Evolutionary conservation across 805 yeast species (phyloP).

Genomic region (Komagataella ulmi): DNA sequence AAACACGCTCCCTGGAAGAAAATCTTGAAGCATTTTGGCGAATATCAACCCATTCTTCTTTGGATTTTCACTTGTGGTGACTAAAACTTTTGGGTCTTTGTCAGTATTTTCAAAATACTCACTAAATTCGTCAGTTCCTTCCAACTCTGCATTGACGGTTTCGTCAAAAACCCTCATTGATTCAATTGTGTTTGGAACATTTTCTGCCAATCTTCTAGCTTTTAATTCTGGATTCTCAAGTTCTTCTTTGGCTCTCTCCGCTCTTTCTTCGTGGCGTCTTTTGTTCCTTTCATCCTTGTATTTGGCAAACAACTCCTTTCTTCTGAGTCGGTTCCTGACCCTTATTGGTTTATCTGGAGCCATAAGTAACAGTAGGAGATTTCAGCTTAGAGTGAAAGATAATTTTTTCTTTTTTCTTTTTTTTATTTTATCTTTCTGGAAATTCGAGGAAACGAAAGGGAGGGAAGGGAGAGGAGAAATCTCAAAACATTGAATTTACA

Average conservation of each 20-base stretch:
- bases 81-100: conserved; percentile 69
- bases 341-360: conserved; percentile 24
- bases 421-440: neutral
- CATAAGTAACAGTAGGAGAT: conserved; percentile 12
- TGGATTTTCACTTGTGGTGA: conserved; percentile 84
- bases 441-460: neutral
- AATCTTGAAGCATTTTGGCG: conserved; percentile 73
- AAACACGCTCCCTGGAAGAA: conserved; percentile 76
- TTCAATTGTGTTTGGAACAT: conserved; percentile 76
- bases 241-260: conserved; percentile 82
- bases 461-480: neutral
- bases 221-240: conserved; percentile 69
- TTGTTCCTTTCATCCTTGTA: conserved; percentile 65
- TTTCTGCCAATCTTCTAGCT: conserved; percentile 64
- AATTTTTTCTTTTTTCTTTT: neutral
- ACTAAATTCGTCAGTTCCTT: conserved; percentile 54
- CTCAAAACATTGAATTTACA: neutral
- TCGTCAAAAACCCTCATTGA: conserved; percentile 79
- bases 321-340: conserved; percentile 64
- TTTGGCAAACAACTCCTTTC: conserved; percentile 67
- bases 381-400: neutral
- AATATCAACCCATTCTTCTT: conserved; percentile 80
- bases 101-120: conserved; percentile 34
- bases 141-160: conserved; percentile 48
- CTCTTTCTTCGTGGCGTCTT: conserved; percentile 62